Percentiles rank a stretch among this genome's conserved stretches.
Conservation (phyloP, 2,329 filamentous ascomycete species). For the Myriosclerotinia duriaeana region DNA sequence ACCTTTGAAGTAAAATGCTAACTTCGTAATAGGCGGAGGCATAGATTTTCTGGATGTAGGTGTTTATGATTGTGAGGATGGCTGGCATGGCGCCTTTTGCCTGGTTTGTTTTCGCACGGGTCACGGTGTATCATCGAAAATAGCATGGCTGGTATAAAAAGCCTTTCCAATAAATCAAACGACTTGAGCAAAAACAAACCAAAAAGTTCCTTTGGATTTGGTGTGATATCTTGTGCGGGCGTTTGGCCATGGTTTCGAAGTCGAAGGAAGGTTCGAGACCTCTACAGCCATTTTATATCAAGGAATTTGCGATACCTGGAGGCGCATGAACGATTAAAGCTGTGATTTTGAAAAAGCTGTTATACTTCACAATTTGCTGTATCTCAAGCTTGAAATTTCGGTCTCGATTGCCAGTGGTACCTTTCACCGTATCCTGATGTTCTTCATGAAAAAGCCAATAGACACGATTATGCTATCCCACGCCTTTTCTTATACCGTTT, state of each 20-base stretch:
- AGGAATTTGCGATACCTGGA: slow-evolving; percentile 13
- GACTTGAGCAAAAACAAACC: slow-evolving; percentile 34
- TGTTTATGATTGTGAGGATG: slow-evolving; percentile 32
- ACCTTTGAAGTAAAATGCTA: slow-evolving; percentile 23
- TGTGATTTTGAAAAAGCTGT: slow-evolving; percentile 19
- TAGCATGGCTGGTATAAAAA: slow-evolving; percentile 40
- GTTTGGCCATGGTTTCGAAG: slow-evolving; percentile 1
- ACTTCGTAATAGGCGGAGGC: slow-evolving; percentile 37
- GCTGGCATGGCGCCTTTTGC: slow-evolving; percentile 30
- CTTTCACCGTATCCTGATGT: slow-evolving; percentile 1
- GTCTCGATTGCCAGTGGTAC: neutral
- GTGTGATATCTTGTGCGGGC: slow-evolving; percentile 24
- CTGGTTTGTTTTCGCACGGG: slow-evolving; percentile 31
- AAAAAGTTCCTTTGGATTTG: slow-evolving; percentile 20
- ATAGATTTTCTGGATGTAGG: slow-evolving; percentile 34
- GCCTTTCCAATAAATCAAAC: slow-evolving; percentile 38
- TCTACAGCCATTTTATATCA: slow-evolving; percentile 1
- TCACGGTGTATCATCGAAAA: slow-evolving; percentile 40
- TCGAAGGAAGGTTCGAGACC: slow-evolving; percentile 10
- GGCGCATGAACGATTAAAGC: neutral
- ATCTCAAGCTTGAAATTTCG: slow-evolving; percentile 10
- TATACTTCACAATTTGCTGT: slow-evolving; percentile 8
- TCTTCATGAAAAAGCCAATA: slow-evolving; percentile 4
- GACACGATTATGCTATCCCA: slow-evolving; percentile 12
- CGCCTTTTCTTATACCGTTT: neutral